Percentiles rank a stretch among this genome's conserved stretches.
These are phyloP conservation scores for Stramenopiles sp. DNA, from an alignment of 352 stramenopile genomes.

Conservation along the genomic window DNA sequence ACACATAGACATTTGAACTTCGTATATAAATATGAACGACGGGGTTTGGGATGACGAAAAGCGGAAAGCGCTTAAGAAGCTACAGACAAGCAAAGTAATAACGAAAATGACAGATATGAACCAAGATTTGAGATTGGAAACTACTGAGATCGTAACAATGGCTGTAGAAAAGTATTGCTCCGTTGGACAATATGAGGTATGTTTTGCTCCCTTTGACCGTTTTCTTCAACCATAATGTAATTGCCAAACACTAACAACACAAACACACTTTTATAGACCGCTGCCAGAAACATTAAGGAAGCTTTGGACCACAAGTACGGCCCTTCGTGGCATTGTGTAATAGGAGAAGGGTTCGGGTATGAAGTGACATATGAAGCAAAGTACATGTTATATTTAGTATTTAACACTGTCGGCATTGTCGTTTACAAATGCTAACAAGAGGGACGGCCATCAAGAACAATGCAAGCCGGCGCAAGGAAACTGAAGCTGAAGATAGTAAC, in stretches of 20 bases:
- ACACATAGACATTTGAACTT: too few relatives aligned
- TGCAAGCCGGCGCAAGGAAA: too few relatives aligned
- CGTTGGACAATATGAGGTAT: constrained; percentile 75
- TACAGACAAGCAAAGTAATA: too few relatives aligned
- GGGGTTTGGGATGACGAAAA: too few relatives aligned
- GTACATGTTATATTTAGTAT: constrained; percentile 81
- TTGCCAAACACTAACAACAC: constrained; percentile 5
- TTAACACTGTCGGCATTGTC: constrained; percentile 75
- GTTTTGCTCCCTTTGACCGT: constrained; percentile 5
- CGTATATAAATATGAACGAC: too few relatives aligned
- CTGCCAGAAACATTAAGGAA: constrained; percentile 75
- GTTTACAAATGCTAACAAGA: constrained; percentile 87
- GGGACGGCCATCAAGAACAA: too few relatives aligned
- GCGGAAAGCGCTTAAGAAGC: too few relatives aligned
- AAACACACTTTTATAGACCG: constrained; percentile 19
- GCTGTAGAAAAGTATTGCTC: constrained; percentile 78
- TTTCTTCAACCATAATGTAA: constrained; percentile 3
- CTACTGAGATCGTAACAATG: constrained; percentile 86
- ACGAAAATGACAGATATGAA: too few relatives aligned
- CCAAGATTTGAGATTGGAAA: constrained; percentile 74
- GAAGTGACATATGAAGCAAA: constrained; percentile 84
- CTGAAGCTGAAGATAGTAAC: too few relatives aligned
- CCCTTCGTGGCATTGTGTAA: constrained; percentile 78
- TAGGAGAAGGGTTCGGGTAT: constrained; percentile 86
- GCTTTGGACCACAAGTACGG: constrained; percentile 94